Percentiles rank a stretch among this genome's conserved stretches.
These are phyloP conservation scores for Trypanosoma avium DNA, from an alignment of 208 protist genomes.

Conservation along the genomic window DNA sequence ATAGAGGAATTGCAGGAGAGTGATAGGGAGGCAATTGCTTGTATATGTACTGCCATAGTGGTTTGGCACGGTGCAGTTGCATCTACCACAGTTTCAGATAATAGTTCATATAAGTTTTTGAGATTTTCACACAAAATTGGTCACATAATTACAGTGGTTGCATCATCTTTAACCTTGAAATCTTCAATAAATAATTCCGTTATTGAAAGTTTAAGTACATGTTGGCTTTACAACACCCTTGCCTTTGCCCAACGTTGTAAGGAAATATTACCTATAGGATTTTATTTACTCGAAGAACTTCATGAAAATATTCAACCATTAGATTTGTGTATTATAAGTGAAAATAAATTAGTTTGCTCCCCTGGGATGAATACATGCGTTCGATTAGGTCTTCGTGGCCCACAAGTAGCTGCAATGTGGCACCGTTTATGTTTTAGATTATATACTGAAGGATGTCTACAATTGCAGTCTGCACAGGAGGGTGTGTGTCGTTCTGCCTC, in stretches of 20 bases:
- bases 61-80: constrained; percentile 27
- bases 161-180: no score
- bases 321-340: background rate
- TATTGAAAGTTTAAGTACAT: constrained; percentile 6
- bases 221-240: constrained; percentile 30
- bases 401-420: constrained; percentile 9
- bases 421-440: constrained; percentile 12
- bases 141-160: constrained; percentile 5
- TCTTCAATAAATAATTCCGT: background rate
- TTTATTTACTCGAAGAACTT: constrained; percentile 19
- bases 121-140: constrained; percentile 27
- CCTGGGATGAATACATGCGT: constrained; percentile 7
- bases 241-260: constrained; percentile 15
- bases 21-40: background rate
- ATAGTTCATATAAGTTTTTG: constrained; percentile 11
- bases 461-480: constrained; percentile 7
- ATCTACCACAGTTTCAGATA: background rate
- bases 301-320: background rate
- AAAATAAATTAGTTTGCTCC: background rate
- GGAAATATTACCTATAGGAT: constrained; percentile 7
- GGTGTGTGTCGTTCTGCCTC: constrained; percentile 2
- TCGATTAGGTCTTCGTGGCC: constrained; percentile 7
- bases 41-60: constrained; percentile 24
- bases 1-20: no score
- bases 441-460: constrained; percentile 12